Conservation (phyloP, 1,284 basidiomycete genomes). For the Sporisorium iseilematis-ciliati region DNA sequence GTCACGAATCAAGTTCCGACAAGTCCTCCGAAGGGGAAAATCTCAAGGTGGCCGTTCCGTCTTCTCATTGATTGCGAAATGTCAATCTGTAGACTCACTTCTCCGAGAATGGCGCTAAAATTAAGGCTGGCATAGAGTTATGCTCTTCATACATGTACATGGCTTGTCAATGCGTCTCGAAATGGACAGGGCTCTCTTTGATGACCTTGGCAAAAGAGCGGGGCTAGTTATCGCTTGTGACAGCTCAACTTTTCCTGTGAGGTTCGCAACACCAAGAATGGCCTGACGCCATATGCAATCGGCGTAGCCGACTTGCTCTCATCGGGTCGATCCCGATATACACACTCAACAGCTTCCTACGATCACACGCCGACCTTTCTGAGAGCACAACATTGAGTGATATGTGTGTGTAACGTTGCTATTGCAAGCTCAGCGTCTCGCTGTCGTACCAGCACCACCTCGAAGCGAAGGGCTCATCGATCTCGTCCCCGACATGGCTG, state of each 20-base stretch:
- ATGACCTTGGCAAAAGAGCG: not conserved
- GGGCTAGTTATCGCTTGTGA: not conserved
- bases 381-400: too few species aligned
- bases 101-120: not conserved
- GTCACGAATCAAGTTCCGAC: too few species aligned
- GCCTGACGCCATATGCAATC: not conserved
- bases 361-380: not conserved
- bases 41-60: too few species aligned
- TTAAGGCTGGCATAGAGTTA: not conserved
- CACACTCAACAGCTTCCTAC: not conserved
- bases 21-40: too few species aligned
- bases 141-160: not conserved
- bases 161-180: not conserved
- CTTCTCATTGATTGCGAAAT: too few species aligned
- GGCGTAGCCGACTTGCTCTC: not conserved
- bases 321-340: slow-evolving; percentile 1
- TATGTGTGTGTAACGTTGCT: not conserved
- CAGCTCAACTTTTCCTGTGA: not conserved
- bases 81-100: too few species aligned
- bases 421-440: slow-evolving; percentile 14
- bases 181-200: not conserved
- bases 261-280: too few species aligned
- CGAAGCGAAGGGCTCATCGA: slow-evolving; percentile 35
- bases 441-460: slow-evolving; percentile 26
- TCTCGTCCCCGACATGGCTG: slow-evolving; percentile 24